Evolutionary conservation across 768 basidiomycete species (phyloP), one percentile per base, ranked within the genome.

Genomic region (Termitomyces eurrhizus): DNA sequence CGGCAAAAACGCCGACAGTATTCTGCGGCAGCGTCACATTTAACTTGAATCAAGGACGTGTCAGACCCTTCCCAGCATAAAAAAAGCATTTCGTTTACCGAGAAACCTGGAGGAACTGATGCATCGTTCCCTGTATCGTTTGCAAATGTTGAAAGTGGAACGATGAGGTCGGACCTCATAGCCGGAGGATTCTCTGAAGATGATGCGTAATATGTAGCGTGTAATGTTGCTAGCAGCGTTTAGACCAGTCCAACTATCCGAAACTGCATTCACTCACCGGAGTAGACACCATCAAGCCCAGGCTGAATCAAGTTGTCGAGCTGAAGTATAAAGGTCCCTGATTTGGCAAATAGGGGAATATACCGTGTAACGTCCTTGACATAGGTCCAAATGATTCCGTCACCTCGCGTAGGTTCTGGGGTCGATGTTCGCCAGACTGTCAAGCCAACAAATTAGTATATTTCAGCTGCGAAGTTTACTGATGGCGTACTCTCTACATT

Each of bases 391-490:
- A 89, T 85, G 61, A 92, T 91, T 12, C 90, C 90, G 48, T 83
- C 77, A 1, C 81, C 77, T 18, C 63, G 65, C 0, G 84, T 87
- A 0, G 90, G 90, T 69, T 92, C 90, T 0, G 90, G 86, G 13
- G 90, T 92, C 0, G 88, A 90, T 21, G 87, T 90, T 36, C 90
- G 78, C 90, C 90, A 91, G 53, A 91, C 88, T 89, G 33, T 2
- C 12, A 33, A 33, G 6, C 16, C n/a, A 18, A 35, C 4, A 50
- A 54, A n/a, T 44, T 59, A 32, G 42, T n/a, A 52, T 51, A 24
- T 35, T 53, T 24, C 16, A 26, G n/a, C 18, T 16, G 5, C 2
- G 42, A 57, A 32, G 52, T 14, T 14, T 5, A 21, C 21, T 4
- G 33, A 29, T 6, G 45, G 66, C 83, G 57, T 68, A 89, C 87